phyloP scores from a whole-genome alignment of 306 rosid species.

The Castanea crenata region DNA sequence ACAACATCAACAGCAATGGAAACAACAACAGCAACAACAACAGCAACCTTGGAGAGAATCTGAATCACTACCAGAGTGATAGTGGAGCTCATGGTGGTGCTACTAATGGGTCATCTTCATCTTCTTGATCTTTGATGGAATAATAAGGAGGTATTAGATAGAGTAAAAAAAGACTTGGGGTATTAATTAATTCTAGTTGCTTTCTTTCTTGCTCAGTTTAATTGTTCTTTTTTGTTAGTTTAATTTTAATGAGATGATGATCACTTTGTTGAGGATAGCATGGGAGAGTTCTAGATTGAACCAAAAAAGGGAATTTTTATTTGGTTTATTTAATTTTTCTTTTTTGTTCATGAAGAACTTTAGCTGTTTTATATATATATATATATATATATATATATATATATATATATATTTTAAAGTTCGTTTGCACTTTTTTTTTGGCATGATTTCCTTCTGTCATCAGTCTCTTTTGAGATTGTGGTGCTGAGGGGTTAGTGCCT shows the following conservation, averaged over 20 bases:
- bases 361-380: not conserved
- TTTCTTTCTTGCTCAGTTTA: conserved; percentile 12
- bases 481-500: not conserved
- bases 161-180: conserved; percentile 30
- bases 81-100: conserved; percentile 43
- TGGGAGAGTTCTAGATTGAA: conserved; percentile 37
- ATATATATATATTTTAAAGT: not conserved
- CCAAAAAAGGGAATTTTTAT: conserved; percentile 12
- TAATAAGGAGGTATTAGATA: conserved; percentile 31
- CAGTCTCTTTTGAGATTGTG: not conserved
- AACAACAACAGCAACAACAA: conserved; percentile 4
- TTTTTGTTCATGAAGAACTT: not conserved
- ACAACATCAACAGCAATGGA: not conserved
- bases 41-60: conserved; percentile 23
- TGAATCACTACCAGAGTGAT: conserved; percentile 32
- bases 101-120: conserved; percentile 89
- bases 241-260: conserved; percentile 57
- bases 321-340: conserved; percentile 7
- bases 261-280: conserved; percentile 46
- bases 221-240: conserved; percentile 29
- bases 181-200: conserved; percentile 36
- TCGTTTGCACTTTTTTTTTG: not conserved
- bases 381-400: not conserved
- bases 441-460: conserved; percentile 5
- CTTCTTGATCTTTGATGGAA: conserved; percentile 57